Conservation (phyloP, 163 green algal genomes). For the Volvox carteri region DNA sequence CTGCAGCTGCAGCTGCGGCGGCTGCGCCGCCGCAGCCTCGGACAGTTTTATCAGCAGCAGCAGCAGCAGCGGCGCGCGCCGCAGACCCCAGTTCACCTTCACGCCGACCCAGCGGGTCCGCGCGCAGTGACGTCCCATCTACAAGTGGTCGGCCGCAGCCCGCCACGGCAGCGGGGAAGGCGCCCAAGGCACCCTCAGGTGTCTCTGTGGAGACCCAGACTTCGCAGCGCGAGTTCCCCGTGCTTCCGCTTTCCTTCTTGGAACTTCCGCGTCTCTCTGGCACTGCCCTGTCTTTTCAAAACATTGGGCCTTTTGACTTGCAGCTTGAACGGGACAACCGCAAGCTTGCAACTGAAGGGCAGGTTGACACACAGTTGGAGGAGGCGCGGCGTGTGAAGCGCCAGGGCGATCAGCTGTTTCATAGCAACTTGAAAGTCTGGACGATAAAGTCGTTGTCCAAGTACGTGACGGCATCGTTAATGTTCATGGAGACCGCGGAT, state of each 20-base stretch:
- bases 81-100: not conserved
- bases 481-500: constrained; percentile 65
- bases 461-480: constrained; percentile 50
- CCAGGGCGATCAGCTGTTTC: constrained; percentile 17
- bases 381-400: constrained; percentile 10
- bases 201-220: constrained; percentile 40
- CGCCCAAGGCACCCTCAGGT: not conserved
- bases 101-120: not conserved
- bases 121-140: not conserved
- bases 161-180: not conserved
- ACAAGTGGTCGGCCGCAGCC: constrained; percentile 8
- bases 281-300: constrained; percentile 27
- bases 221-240: constrained; percentile 1
- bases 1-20: not conserved
- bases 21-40: not conserved
- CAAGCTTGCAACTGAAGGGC: not conserved
- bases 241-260: constrained; percentile 28
- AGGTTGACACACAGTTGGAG: not conserved
- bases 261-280: not conserved
- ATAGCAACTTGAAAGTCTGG: not conserved
- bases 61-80: not conserved
- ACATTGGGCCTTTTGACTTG: constrained; percentile 50
- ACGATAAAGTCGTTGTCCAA: constrained; percentile 33
- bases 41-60: not conserved
- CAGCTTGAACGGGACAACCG: constrained; percentile 14